A percentile compares a stretch with the other conserved stretches of the same genome.
Conservation (phyloP, 176 grass and related monocot species). For the Eleusine indica region DNA sequence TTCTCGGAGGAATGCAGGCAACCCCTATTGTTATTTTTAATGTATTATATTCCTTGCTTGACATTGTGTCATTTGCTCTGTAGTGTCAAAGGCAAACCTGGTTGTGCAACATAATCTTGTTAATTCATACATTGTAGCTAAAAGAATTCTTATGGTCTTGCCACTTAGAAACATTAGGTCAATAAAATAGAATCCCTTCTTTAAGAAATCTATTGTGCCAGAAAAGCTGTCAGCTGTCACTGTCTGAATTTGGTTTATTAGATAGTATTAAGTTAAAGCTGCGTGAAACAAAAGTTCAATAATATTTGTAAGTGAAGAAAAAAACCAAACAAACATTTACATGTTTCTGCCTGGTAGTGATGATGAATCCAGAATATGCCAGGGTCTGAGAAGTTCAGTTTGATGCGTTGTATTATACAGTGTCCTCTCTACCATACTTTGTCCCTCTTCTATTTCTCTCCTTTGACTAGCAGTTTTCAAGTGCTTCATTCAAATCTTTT, state of each 20-base stretch:
- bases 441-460: too few relatives aligned
- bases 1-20: constrained; percentile 98
- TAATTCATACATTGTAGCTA: constrained; percentile 16
- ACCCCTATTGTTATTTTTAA: neutral
- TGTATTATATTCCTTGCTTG: neutral
- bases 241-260: too few relatives aligned
- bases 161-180: constrained; percentile 16
- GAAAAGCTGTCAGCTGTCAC: too few relatives aligned
- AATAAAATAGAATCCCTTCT: constrained; percentile 19
- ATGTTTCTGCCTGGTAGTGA: too few relatives aligned
- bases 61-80: constrained; percentile 17
- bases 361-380: too few relatives aligned
- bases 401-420: too few relatives aligned
- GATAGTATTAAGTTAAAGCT: too few relatives aligned
- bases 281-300: too few relatives aligned
- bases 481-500: neutral
- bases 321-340: too few relatives aligned
- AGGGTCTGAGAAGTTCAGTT: too few relatives aligned
- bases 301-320: too few relatives aligned
- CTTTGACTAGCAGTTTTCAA: neutral
- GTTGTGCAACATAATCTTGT: neutral
- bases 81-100: neutral
- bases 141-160: constrained; percentile 12
- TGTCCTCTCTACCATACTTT: too few relatives aligned
- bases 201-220: neutral